These are phyloP conservation scores for Aschersonia sp. DNA, from an alignment of 2,329 filamentous ascomycete species.

Conservation along the genomic window DNA sequence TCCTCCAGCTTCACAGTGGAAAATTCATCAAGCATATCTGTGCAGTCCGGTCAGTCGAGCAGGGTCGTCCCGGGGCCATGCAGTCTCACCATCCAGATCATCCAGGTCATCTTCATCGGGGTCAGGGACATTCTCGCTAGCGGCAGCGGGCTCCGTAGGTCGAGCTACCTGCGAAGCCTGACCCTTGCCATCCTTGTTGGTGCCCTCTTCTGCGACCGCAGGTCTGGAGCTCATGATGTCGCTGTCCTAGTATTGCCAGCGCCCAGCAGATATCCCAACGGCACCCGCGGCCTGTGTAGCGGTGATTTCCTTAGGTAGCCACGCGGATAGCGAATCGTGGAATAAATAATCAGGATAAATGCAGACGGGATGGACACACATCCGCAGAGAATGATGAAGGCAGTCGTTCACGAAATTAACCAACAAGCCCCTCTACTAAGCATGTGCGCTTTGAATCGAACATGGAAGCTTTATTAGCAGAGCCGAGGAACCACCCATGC, in stretches of 20 bases:
- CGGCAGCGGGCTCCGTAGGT: neutral
- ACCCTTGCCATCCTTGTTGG: slow-evolving; percentile 10
- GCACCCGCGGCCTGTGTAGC: too few relatives aligned
- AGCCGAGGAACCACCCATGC: slow-evolving; percentile 3
- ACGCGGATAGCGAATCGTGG: too few relatives aligned
- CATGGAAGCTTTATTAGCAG: neutral
- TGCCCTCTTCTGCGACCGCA: slow-evolving; percentile 8
- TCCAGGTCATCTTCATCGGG: slow-evolving; percentile 91
- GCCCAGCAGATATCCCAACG: too few relatives aligned
- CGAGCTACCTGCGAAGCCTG: neutral
- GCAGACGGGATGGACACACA: too few relatives aligned
- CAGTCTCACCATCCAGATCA: slow-evolving; percentile 64
- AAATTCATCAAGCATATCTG: slow-evolving; percentile 91
- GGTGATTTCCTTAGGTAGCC: too few relatives aligned
- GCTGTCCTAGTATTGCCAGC: neutral
- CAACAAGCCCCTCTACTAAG: neutral
- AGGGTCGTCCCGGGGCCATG: too few relatives aligned
- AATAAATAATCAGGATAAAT: too few relatives aligned
- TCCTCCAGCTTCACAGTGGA: slow-evolving; percentile 41
- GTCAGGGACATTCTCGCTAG: slow-evolving; percentile 52
- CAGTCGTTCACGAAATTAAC: too few relatives aligned
- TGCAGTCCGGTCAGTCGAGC: too few relatives aligned
- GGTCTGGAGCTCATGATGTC: slow-evolving; percentile 8
- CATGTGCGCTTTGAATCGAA: neutral
- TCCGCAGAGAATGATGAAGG: too few relatives aligned